Base-by-base conservation (phyloP, 225 moss, liverwort and hornwort genomes). In the Physcomitrium patens region DNA sequence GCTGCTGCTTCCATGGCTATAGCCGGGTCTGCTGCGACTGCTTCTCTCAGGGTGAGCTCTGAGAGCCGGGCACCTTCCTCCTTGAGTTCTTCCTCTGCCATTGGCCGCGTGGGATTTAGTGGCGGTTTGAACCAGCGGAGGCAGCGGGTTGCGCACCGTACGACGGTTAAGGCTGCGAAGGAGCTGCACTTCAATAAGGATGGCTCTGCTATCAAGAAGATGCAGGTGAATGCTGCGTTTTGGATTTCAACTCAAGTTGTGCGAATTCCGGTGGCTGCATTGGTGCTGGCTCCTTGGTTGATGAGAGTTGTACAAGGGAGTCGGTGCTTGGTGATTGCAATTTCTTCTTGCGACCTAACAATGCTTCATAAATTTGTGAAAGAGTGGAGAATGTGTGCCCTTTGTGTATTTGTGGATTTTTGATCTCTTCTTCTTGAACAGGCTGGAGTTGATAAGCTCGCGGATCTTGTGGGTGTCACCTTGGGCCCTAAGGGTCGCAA, bases 181-280 rank as follows among this genome's bases (percentile, higher is more conserved):
- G 94, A 97, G 58, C 88, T 97, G 0, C 91, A 90, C 71, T 97
- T 97, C 75, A 97, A 97, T 78, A 91, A 94, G 76, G 97, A 97
- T 56, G 97, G 94, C 64, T 91, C 93, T 5, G 93, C 97, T 59
- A 97, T 93, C 46, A 97, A 94, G 87, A 84, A 85, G 75, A 93
- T 97, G 94, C 96, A 97, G 92, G 96, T 96, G 43, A 22, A 27
- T 46, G 5, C 4, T 2, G 28, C 12, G 1, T 8, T 63, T 16
- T 5, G n/a, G 18, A 20, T 8, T 13, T 41, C 55, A 0, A 54
- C 12, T 55, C 3, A 24, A 24, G 65, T 53, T 37, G 64, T 26
- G 43, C 0, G 7, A 16, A 1, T 15, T 44, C 1, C 47, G 47
- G 15, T 37, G 31, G 53, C 45, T 11, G 20, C 37, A 62, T 28